A percentile compares a stretch with the other conserved stretches of the same genome.
phyloP scores from a whole-genome alignment of 2,329 filamentous ascomycete genomes.

The Fusarium chlamydosporum region DNA sequence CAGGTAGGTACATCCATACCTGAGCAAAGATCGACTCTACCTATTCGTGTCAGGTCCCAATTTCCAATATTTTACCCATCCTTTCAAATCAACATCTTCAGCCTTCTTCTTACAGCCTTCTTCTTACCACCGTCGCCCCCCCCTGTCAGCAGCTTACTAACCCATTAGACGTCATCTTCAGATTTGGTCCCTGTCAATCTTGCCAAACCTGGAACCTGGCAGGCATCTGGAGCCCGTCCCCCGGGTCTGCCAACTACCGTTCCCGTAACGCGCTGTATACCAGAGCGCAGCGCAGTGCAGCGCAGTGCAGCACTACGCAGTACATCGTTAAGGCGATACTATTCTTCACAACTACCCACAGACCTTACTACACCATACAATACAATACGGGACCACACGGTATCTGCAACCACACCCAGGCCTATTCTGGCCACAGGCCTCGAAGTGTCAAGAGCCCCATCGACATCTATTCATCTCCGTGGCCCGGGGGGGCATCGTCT shows the following conservation, averaged over 20 bases:
- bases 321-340: constrained; percentile 2
- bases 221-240: constrained; percentile 29
- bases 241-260: constrained; percentile 34
- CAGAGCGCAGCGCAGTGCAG: not conserved
- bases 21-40: constrained; percentile 2
- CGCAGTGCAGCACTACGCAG: constrained; percentile 4
- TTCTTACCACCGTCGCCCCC: constrained; percentile 5
- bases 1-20: not conserved
- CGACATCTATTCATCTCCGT: constrained; percentile 33
- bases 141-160: constrained; percentile 49
- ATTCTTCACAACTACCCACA: not conserved
- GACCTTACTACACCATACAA: not conserved
- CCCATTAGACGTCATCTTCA: constrained; percentile 40
- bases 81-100: constrained; percentile 38
- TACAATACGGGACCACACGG: constrained; percentile 11
- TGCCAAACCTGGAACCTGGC: constrained; percentile 27
- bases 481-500: constrained; percentile 37
- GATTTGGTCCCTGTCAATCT: constrained; percentile 42
- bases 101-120: constrained; percentile 33
- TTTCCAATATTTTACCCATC: constrained; percentile 42
- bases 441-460: constrained; percentile 36
- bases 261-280: constrained; percentile 9
- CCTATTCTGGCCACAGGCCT: constrained; percentile 32
- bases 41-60: constrained; percentile 11
- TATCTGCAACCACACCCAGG: constrained; percentile 39